Evolutionary conservation across 164 flowering plant species (phyloP).

Genomic region (Vitis cinerea): DNA sequence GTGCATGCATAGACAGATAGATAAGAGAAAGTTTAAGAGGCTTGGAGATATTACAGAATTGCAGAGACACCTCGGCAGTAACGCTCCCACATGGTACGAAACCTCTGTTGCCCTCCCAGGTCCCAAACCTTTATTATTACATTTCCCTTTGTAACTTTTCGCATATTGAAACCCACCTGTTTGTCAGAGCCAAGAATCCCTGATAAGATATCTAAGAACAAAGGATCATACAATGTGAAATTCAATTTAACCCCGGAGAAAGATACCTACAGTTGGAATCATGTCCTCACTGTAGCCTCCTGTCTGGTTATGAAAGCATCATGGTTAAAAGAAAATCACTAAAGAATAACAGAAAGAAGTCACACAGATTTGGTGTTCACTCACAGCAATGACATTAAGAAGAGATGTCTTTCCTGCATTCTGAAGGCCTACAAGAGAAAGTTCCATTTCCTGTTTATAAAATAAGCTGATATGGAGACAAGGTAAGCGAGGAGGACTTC

Average conservation of each 20-base stretch:
- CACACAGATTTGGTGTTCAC: constrained; percentile 22
- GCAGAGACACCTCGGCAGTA: constrained; percentile 94
- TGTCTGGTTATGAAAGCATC: constrained; percentile 45
- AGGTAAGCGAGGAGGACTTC: background rate
- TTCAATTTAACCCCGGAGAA: constrained; percentile 8
- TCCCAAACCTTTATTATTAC: constrained; percentile 97
- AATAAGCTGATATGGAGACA: constrained; percentile 56
- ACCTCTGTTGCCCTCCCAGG: constrained; percentile 91
- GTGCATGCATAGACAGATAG: too few relatives aligned
- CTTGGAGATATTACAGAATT: constrained; percentile 53
- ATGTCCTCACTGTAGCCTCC: constrained; percentile 93
- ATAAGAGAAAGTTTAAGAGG: background rate
- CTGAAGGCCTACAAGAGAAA: constrained; percentile 88
- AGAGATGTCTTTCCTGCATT: constrained; percentile 97
- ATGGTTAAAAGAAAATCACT: constrained; percentile 8
- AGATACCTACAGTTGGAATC: constrained; percentile 88
- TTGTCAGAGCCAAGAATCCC: constrained; percentile 2
- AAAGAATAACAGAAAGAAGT: background rate
- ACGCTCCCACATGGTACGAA: constrained; percentile 97
- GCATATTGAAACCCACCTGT: constrained; percentile 92
- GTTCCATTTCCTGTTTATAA: constrained; percentile 96
- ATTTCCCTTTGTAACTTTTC: constrained; percentile 90
- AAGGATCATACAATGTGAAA: background rate
- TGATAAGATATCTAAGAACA: constrained; percentile 1
- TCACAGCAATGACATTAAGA: constrained; percentile 83